Evolutionary conservation across 306 rosid species (phyloP), one percentile per base, ranked within the genome.

Genomic region (Cicer cuneatum): DNA sequence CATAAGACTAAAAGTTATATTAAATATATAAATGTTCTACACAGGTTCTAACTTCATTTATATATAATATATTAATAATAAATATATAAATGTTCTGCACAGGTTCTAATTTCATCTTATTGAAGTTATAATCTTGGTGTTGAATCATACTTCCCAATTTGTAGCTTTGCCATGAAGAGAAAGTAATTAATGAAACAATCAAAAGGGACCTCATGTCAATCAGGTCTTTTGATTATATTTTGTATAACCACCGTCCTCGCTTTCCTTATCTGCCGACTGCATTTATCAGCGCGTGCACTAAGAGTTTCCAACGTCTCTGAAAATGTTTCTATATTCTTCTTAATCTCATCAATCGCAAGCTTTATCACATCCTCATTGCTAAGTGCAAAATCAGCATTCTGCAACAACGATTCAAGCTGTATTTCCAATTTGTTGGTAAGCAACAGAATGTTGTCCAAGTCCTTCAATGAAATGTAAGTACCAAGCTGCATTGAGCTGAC

Each of bases 271-370:
- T 83, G 80, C 47, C 71, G 72, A 82, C 89, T 74, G 58, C 93
- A 92, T 76, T 78, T 83, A 72, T 82, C 83, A 68, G 87, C 89
- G 67, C 82, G 91, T n/a, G 48, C 68, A 75, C 83, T 87, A 69
- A 90, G 81, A 58, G 39, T 90, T 29, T 88, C 87, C 18, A 87
- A 79, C 13, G 83, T 86, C 59, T 83, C 85, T 7, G 71, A 53
- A 68, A 88, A 90, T 1, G 51, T 82, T 49, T 84, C 88, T 29
- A 92, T 84, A 79, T 82, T 87, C 86, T 88, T 92, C 91, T 85
- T 84, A 77, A 92, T 90, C 75, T 90, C 94, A 2, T 81, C 93
- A 10, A 92, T 84, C 14, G 82, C 91, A 43, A 90, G 68, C 83
- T 82, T 85, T 48, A 92, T 77, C 15, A 76, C 87, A 60, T 86